These are phyloP conservation scores for Graphilbum fragrans DNA, from an alignment of 2,329 filamentous ascomycete species.

Conservation along the genomic window DNA sequence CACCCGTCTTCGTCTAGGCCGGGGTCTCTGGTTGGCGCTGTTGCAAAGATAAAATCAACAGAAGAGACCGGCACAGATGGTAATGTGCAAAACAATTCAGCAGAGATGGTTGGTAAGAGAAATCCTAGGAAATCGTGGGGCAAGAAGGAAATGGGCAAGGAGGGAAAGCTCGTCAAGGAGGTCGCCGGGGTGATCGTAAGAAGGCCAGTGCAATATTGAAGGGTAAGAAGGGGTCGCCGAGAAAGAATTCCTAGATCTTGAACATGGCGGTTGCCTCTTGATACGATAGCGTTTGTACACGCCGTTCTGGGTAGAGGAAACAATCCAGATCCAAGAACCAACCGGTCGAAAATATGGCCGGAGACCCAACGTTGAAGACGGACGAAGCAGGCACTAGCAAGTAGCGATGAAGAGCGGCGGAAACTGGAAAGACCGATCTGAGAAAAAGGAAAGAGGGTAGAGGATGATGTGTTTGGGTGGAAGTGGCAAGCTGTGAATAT, in stretches of 20 bases:
- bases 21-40: too few relatives aligned
- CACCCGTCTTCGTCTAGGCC: neutral
- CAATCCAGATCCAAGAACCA: neutral
- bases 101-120: too few relatives aligned
- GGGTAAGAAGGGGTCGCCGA: slow-evolving; percentile 9
- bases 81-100: too few relatives aligned
- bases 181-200: slow-evolving; percentile 5
- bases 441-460: neutral
- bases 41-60: neutral
- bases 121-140: neutral
- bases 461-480: too few relatives aligned
- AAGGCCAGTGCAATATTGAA: neutral
- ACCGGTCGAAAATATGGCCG: neutral
- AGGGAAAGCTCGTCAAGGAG: slow-evolving; percentile 4
- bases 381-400: neutral
- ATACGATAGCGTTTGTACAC: neutral
- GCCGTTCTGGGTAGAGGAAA: neutral
- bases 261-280: slow-evolving; percentile 14
- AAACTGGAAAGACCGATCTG: neutral
- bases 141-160: neutral
- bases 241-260: slow-evolving; percentile 15
- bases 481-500: neutral
- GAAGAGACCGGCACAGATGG: too few relatives aligned
- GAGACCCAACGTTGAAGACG: neutral
- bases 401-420: neutral